Percentiles rank a stretch among this genome's conserved stretches.
Conservation (phyloP, 805 yeast genomes). For the Wickerhamiella australiensis region DNA sequence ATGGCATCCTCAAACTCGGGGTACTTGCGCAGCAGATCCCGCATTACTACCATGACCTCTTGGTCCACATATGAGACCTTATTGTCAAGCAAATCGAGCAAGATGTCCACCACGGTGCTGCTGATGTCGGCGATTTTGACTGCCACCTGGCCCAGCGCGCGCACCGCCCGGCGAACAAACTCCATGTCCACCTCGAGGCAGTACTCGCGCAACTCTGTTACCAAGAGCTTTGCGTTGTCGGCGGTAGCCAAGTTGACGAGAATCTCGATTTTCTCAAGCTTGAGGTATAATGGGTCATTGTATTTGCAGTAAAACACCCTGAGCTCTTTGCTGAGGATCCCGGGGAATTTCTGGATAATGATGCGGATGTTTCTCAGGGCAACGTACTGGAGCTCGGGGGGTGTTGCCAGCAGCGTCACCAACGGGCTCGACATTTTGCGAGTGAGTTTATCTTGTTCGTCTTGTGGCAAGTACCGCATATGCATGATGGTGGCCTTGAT, state of each 20-base stretch:
- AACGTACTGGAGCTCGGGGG: conserved; percentile 92
- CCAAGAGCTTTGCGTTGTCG: conserved; percentile 46
- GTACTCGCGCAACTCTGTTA: conserved; percentile 73
- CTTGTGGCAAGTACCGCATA: conserved; percentile 25
- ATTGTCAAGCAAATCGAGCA: conserved; percentile 51
- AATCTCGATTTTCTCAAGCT: conserved; percentile 87
- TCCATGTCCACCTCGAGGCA: conserved; percentile 80
- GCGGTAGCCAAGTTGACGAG: conserved; percentile 66
- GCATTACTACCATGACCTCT: conserved; percentile 64
- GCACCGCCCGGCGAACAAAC: conserved; percentile 77
- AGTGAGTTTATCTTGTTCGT: conserved; percentile 36
- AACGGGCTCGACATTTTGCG: conserved; percentile 73
- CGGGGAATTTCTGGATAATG: conserved; percentile 79
- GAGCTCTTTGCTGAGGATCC: conserved; percentile 60
- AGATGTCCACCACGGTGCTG: conserved; percentile 50
- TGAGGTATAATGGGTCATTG: conserved; percentile 84
- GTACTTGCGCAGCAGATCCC: conserved; percentile 65
- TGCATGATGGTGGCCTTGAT: conserved; percentile 71
- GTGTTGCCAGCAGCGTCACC: conserved; percentile 73
- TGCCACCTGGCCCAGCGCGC: conserved; percentile 85
- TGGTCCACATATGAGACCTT: conserved; percentile 61
- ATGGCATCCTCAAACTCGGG: conserved; percentile 46
- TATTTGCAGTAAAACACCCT: conserved; percentile 84
- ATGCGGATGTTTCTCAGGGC: conserved; percentile 84
- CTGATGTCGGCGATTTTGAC: conserved; percentile 59